Conservation (phyloP, 2,329 filamentous ascomycete genomes). For the Penicillium rolfsii region DNA sequence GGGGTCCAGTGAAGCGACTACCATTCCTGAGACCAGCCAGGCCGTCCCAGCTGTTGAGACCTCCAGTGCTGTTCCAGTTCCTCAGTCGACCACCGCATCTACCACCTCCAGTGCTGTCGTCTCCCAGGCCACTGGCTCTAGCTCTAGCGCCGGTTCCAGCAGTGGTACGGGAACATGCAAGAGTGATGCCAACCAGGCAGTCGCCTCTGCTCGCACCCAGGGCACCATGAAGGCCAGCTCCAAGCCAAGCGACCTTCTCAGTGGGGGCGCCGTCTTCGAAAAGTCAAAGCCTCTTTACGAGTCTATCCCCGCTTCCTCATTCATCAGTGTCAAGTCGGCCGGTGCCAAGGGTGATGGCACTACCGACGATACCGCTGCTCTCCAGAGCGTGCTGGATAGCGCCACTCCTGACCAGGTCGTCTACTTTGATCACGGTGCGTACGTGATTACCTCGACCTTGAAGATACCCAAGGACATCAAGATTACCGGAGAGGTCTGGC, state of each 20-base stretch:
- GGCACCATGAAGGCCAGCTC: constrained; percentile 56
- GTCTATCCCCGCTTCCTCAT: constrained; percentile 64
- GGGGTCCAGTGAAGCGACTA: not conserved
- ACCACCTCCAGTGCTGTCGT: not conserved
- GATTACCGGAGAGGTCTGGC: constrained; percentile 91
- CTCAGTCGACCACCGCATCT: constrained; percentile 18
- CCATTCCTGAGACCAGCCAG: constrained; percentile 11
- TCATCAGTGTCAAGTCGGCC: constrained; percentile 78
- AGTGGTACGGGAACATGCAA: constrained; percentile 21
- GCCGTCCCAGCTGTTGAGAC: constrained; percentile 7
- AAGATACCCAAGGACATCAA: constrained; percentile 72
- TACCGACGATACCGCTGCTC: constrained; percentile 83
- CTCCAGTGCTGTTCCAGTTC: constrained; percentile 10
- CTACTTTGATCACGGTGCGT: constrained; percentile 67
- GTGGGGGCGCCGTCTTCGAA: constrained; percentile 72
- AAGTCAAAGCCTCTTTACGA: constrained; percentile 90
- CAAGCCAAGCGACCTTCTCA: constrained; percentile 70
- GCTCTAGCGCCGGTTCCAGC: constrained; percentile 16
- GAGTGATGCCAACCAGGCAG: constrained; percentile 34
- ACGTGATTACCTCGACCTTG: constrained; percentile 63
- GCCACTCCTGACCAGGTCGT: constrained; percentile 63
- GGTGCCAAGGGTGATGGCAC: constrained; percentile 86
- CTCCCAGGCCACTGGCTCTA: constrained; percentile 1
- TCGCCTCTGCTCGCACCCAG: constrained; percentile 58
- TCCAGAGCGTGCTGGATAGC: constrained; percentile 76